Base-by-base conservation (phyloP, 352 stramenopile species). In the Aphanomyces stellatus region DNA sequence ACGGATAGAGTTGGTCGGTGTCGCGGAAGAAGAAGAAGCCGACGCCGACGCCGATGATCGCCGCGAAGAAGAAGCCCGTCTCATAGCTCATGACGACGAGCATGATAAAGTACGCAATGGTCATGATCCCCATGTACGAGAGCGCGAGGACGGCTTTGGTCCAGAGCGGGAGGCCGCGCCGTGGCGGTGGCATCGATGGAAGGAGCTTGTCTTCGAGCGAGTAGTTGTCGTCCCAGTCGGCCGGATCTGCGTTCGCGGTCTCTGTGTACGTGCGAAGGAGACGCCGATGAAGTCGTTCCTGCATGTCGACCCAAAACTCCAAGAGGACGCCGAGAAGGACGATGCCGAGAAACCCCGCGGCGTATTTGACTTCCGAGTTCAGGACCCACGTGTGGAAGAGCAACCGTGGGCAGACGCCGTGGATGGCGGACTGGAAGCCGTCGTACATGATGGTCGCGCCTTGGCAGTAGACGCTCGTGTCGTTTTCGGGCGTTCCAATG, bases 71-170 rank as follows among this genome's bases (percentile, higher is more conserved):
- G 61, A 93, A 78, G 27, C 85, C 68, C 24, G 76, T 85, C 73
- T 93, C 84, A 73, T 87, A 93, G 69, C 79, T 91, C 84, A 93
- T 93, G 62, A 93, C 82, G 48, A 93, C 55, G 17, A 93, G 74
- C 84, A 93, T 93, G 71, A 89, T 60, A 51, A 81, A 88, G 75
- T 93, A 93, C 42, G 81, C 84, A 66, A 90, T 70, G 53, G 79
- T 76, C 69, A 93, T 70, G 51, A 87, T 78, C n/a, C 76, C 69
- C 81, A 90, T 93, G 80, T 93, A 93, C 51, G 88, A 75, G 11
- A 35, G 55, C 7, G 82, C 78, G 27, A 91, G 76, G 69, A 76
- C 62, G 40, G 74, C 4, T 55, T 91, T 93, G 75, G 81, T 83
- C 78, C 76, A 78, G 33, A 83, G 59, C 42, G 77, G 77, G 62